Evolutionary conservation across 1,284 basidiomycete species (phyloP), one percentile per base, ranked within the genome.

Genomic region (Malassezia pachydermatis): DNA sequence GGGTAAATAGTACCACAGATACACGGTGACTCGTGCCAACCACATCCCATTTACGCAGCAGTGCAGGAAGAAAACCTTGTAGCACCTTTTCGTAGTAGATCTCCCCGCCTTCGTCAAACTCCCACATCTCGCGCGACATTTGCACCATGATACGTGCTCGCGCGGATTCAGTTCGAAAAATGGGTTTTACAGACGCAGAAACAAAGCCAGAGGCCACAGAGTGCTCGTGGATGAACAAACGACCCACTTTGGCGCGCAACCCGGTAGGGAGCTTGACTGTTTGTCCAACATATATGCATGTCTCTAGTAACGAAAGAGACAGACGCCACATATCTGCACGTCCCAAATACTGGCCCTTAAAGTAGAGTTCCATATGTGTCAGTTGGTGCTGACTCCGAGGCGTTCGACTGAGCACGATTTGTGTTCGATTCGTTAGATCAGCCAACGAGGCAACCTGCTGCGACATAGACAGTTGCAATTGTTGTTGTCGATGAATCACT

Each of bases 91-190:
- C 92, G 64, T 88, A 88, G 73, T 86, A 94, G 38, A 73, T 64
- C 46, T 73, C 72, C 17, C 94, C 94, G 60, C 96, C 92, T 43
- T 88, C 88, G 47, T 90, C 82, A 70, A 98, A 99, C 60, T 94
- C 86, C 88, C 88, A 98, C 54, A 95, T 81, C 71, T 99, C 94
- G 44, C 82, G 80, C 64, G 88, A 90, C 13, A 99, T 83, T 76
- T 96, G 90, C 45, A 99, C 86, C 72, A 95, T 94, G 45, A 99
- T 50, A 40, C 65, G 60, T 58, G 62, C 81, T 72, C 86, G 89
- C 30, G 92, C 88, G 4, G 88, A 94, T 43, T 71, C 67, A 14
- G 87, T 88, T 29, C 92, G 80, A 64, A 85, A 95, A 41, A 96
- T 82, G 16, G 84, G 76, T 73, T 90, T 94, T 11, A 92, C 95